These are phyloP conservation scores for Phascolomyces articulosus DNA, from an alignment of 371 early-diverging fungal genomes.

Conservation along the genomic window DNA sequence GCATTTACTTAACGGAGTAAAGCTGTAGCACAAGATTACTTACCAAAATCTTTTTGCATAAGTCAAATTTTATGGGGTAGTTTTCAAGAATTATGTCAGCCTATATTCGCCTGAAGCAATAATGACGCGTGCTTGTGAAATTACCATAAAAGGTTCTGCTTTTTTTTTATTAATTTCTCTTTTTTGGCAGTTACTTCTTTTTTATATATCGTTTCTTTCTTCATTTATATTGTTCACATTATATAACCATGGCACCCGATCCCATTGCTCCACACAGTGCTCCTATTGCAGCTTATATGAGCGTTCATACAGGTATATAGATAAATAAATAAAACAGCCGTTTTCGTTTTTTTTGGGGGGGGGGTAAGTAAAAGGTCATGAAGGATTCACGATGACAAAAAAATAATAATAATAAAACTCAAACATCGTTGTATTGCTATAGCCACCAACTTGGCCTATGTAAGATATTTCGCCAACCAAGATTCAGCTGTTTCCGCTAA, in stretches of 20 bases:
- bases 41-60: neutral
- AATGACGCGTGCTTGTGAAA: too few relatives aligned
- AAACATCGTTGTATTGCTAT: neutral
- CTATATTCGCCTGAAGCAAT: neutral
- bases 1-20: too few relatives aligned
- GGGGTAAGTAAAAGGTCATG: too few relatives aligned
- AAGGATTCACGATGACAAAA: too few relatives aligned
- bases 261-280: slow-evolving; percentile 49
- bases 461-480: slow-evolving; percentile 33
- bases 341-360: too few relatives aligned
- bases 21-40: too few relatives aligned
- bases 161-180: neutral
- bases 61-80: neutral
- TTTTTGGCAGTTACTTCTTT: neutral
- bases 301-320: slow-evolving; percentile 40
- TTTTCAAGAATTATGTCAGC: neutral
- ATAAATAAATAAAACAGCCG: neutral
- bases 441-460: slow-evolving; percentile 52
- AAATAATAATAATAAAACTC: neutral
- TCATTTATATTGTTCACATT: neutral
- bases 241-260: slow-evolving; percentile 19
- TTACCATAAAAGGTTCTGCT: too few relatives aligned
- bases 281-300: slow-evolving; percentile 52
- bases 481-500: slow-evolving; percentile 37
- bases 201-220: neutral